Base-by-base conservation (phyloP, 257 asterid genomes). In the Nicotiana tabacum region DNA sequence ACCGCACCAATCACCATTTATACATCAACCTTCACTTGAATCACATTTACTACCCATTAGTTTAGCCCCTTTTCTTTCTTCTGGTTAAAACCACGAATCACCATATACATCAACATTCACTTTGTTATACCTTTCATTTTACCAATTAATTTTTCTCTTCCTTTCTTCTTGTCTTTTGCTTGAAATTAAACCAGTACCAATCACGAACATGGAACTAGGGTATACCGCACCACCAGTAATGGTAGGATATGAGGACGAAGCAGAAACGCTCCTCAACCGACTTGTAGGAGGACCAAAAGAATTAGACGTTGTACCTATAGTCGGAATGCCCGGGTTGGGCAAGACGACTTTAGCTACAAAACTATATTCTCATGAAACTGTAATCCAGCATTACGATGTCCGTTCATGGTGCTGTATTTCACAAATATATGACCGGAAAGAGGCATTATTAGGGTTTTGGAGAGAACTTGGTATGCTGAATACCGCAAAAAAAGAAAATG, bases 331-430 rank as follows among this genome's bases (percentile, higher is more conserved):
- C 2, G 82, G 74, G 4, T 18, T 37, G 0, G 74, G 74, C 4
- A 79, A 79, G 65, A 79, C 74, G 1, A 79, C 82, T n/a, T 56
- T 79, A 12, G 82, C 72, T 3, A 79, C 29, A 17, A 37, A 35
- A 35, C 37, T 79, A 10, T 79, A 58, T 10, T 55, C 3, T 15
- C 21, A 32, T 39, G 32, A 67, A 55, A 33, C 37, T 33, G 66
- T 79, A 10, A 57, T 16, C 10, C 5, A 55, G 16, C 29, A 60
- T 29, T 79, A 33, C n/a, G 51, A 37, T 61, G 67, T 79, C 33
- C 57, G 48, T 46, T 35, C 82, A 32, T 79, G 67, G 55, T 79
- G n/a, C n/a, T 79, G 37, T 61, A 33, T 79, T 37, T 61, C 74
- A 21, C 69, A 37, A 39, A 39, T 56, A 8, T 39, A 79, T 79